A percentile compares a stretch with the other conserved stretches of the same genome.
phyloP scores from a whole-genome alignment of 2,329 filamentous ascomycete genomes.

The Amauroascus verrucosus region DNA sequence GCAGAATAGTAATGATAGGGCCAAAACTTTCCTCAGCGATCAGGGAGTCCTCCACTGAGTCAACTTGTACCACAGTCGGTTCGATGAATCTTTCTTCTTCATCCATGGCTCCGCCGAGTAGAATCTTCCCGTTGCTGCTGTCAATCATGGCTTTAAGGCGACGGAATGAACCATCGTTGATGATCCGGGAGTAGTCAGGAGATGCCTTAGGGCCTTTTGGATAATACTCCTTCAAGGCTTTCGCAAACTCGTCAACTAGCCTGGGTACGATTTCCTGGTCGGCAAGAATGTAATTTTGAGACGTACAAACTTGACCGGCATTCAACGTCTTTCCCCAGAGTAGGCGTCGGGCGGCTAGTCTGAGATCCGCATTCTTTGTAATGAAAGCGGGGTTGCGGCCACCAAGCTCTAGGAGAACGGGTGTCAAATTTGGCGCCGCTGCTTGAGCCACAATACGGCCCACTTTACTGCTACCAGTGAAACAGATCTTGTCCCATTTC shows the following conservation, averaged over 20 bases:
- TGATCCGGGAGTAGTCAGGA: conserved; percentile 66
- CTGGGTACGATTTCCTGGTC: conserved; percentile 61
- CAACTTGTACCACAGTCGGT: conserved; percentile 80
- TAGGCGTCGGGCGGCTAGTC: conserved; percentile 70
- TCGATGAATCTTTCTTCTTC: conserved; percentile 74
- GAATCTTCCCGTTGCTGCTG: conserved; percentile 66
- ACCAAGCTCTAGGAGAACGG: conserved; percentile 79
- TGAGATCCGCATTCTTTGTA: conserved; percentile 69
- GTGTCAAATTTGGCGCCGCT: conserved; percentile 79
- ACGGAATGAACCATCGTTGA: conserved; percentile 69
- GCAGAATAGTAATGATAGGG: conserved; percentile 74
- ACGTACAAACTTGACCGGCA: conserved; percentile 83
- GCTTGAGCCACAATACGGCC: conserved; percentile 84
- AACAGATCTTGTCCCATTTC: conserved; percentile 98
- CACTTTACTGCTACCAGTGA: conserved; percentile 70
- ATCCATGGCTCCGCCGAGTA: conserved; percentile 77
- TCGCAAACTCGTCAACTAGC: conserved; percentile 66
- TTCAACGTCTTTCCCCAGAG: conserved; percentile 83
- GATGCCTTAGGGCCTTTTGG: conserved; percentile 71
- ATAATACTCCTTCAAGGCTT: conserved; percentile 64
- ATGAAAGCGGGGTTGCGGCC: conserved; percentile 87
- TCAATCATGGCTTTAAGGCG: conserved; percentile 90
- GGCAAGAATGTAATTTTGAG: conserved; percentile 83
- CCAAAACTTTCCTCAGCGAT: conserved; percentile 82
- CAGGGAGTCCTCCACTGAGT: conserved; percentile 64